Evolutionary conservation across 441 rosid genomes (phyloP).

Genomic region (Populus hybrid): DNA sequence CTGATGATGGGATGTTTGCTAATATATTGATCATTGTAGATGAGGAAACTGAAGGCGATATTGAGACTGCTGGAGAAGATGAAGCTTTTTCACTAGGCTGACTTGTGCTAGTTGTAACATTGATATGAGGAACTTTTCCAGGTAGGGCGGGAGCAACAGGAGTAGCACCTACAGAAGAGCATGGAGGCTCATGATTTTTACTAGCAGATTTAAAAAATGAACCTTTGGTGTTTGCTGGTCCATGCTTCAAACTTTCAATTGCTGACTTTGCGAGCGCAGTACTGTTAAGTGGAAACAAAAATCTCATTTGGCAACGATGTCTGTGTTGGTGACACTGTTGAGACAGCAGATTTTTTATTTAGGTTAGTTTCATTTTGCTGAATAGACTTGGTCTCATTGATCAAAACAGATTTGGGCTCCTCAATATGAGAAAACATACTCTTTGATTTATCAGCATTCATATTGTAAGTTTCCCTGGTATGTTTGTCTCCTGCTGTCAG

Average conservation of each 20-base stretch:
- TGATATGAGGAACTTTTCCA: conserved; percentile 33
- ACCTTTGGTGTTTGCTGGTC: conserved; percentile 26
- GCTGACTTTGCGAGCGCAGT: conserved; percentile 28
- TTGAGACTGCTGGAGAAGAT: conserved; percentile 32
- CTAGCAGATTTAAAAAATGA: conserved; percentile 24
- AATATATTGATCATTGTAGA: conserved; percentile 34
- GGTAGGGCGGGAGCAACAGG: conserved; percentile 30
- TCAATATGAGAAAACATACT: conserved; percentile 31
- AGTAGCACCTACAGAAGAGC: conserved; percentile 31
- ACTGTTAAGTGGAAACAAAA: conserved; percentile 26
- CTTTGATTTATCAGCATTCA: conserved; percentile 29
- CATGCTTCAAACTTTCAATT: conserved; percentile 30
- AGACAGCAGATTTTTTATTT: conserved; percentile 28
- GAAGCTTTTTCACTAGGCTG: conserved; percentile 42
- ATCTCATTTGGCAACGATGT: conserved; percentile 34
- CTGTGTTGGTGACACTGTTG: conserved; percentile 28
- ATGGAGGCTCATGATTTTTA: conserved; percentile 30
- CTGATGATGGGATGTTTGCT: conserved; percentile 27
- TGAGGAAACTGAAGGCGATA: conserved; percentile 42
- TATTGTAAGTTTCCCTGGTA: conserved; percentile 25
- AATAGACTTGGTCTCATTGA: conserved; percentile 30
- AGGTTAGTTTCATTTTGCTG: conserved; percentile 37
- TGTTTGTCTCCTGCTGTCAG: conserved; percentile 25
- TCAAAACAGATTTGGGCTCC: conserved; percentile 30
- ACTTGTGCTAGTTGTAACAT: conserved; percentile 32